These are phyloP conservation scores for Croton laevigatus DNA, from an alignment of 441 rosid genomes.

Conservation along the genomic window DNA sequence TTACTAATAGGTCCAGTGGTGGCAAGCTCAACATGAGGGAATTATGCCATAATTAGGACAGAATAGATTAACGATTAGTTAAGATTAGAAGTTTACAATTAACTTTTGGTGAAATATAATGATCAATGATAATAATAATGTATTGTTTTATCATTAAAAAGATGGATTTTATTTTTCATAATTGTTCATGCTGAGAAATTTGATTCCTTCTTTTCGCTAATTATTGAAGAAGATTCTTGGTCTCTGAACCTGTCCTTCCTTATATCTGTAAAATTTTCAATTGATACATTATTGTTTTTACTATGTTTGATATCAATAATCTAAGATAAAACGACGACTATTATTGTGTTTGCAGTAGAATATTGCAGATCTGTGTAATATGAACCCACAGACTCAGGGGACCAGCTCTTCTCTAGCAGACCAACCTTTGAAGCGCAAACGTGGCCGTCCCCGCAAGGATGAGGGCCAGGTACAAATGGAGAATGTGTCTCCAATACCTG, in stretches of 20 bases:
- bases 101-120: not conserved
- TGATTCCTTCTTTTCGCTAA: not conserved
- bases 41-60: not conserved
- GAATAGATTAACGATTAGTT: not conserved
- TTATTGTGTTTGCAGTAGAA: slow-evolving; percentile 21
- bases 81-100: not conserved
- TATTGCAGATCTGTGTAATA: slow-evolving; percentile 26
- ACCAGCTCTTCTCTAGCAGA: slow-evolving; percentile 37
- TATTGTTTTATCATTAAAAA: not conserved
- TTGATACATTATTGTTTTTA: not conserved
- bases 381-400: slow-evolving; percentile 51
- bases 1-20: not conserved
- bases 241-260: not conserved
- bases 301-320: not conserved
- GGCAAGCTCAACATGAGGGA: not conserved
- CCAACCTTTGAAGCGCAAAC: slow-evolving; percentile 51
- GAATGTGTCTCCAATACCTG: slow-evolving; percentile 30
- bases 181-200: not conserved
- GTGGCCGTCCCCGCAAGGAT: slow-evolving; percentile 77
- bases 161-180: no score
- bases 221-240: not conserved
- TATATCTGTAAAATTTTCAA: not conserved
- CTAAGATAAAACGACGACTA: not conserved
- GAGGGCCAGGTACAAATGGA: slow-evolving; percentile 39
- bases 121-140: not conserved